These are phyloP conservation scores for Mycena chlorophos DNA, from an alignment of 768 basidiomycete species.

Conservation along the genomic window DNA sequence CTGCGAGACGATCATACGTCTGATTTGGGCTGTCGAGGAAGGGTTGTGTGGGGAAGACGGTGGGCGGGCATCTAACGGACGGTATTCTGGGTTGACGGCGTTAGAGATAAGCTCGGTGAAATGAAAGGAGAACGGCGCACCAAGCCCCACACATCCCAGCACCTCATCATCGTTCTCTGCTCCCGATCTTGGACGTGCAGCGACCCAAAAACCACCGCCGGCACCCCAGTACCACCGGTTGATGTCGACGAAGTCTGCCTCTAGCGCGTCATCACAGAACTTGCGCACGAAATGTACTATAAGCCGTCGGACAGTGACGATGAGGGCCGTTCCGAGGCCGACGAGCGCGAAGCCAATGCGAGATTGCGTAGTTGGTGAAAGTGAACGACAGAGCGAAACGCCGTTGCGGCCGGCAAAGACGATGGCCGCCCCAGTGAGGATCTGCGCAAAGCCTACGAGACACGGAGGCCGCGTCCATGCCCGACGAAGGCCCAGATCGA, in stretches of 20 bases:
- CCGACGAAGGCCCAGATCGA: neutral
- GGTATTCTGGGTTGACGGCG: no score
- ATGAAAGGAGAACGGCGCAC: neutral
- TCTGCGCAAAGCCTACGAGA: neutral
- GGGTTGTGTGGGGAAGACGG: no score
- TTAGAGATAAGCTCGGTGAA: no score
- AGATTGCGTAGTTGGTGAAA: no score
- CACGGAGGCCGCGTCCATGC: neutral
- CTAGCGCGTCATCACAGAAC: neutral
- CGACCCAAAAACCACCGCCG: neutral
- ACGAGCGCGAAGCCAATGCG: neutral
- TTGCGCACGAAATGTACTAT: neutral
- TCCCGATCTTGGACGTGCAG: neutral
- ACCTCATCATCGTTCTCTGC: neutral
- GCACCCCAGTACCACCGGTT: neutral
- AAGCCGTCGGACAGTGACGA: neutral
- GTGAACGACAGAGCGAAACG: no score
- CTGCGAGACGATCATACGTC: neutral
- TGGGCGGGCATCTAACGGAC: no score
- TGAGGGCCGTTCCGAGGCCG: neutral
- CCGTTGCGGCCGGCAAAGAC: neutral
- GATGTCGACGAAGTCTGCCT: neutral
- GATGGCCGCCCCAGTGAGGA: neutral
- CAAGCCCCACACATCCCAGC: neutral
- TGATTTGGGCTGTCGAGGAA: neutral